These are phyloP conservation scores for Spathaspora arborariae DNA, from an alignment of 805 yeast genomes.

Conservation along the genomic window DNA sequence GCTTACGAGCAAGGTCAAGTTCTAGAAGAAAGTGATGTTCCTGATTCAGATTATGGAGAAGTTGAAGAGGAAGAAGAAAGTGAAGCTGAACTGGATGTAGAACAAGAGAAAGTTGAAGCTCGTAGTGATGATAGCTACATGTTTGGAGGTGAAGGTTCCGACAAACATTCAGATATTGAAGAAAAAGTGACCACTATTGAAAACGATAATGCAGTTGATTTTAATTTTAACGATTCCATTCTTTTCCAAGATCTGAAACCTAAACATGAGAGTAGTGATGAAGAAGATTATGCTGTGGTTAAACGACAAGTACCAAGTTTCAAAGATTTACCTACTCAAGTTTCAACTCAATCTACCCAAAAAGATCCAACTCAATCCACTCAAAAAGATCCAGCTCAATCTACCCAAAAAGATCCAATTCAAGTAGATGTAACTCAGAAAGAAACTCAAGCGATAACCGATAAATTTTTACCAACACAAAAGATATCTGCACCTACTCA, in stretches of 20 bases:
- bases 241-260: conserved; percentile 29
- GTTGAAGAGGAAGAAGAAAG: conserved; percentile 11
- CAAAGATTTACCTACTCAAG: conserved; percentile 14
- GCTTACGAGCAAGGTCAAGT: conserved; percentile 15
- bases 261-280: conserved; percentile 8
- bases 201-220: neutral
- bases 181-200: conserved; percentile 1
- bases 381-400: neutral
- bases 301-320: conserved; percentile 17
- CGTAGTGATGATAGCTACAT: conserved; percentile 26
- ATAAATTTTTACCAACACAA: conserved; percentile 2
- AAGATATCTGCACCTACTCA: neutral
- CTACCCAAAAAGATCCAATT: neutral
- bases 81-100: conserved; percentile 9
- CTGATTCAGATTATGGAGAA: conserved; percentile 18
- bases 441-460: neutral
- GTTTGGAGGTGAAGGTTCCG: conserved; percentile 18
- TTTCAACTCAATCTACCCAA: conserved; percentile 18
- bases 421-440: neutral
- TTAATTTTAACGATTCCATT: conserved; percentile 5
- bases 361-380: conserved; percentile 4
- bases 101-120: conserved; percentile 6
- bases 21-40: conserved; percentile 21
- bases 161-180: neutral
- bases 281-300: neutral